Percentiles rank a stretch among this genome's conserved stretches.
These are phyloP conservation scores for Casuarina glauca DNA, from an alignment of 306 rosid genomes.

Conservation along the genomic window DNA sequence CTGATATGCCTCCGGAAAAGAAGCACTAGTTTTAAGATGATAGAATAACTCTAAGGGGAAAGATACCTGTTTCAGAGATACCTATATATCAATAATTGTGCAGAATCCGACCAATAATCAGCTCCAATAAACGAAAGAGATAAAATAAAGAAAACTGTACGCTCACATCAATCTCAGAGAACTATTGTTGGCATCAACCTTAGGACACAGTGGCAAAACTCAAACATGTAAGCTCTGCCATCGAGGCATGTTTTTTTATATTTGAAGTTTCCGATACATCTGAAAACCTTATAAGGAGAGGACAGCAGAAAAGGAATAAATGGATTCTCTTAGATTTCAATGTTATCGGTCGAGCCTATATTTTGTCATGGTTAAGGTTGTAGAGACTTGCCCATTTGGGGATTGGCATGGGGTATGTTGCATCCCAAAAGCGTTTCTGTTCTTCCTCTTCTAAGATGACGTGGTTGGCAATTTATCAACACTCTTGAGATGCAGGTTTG, in stretches of 20 bases:
- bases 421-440: background rate
- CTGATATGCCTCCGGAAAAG: background rate
- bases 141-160: background rate
- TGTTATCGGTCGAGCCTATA: background rate
- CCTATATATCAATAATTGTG: background rate
- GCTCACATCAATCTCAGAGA: background rate
- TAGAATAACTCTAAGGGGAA: background rate
- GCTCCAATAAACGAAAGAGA: background rate
- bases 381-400: background rate
- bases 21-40: background rate
- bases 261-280: background rate
- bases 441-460: background rate
- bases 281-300: background rate
- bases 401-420: background rate
- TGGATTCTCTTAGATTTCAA: background rate
- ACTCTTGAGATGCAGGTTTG: background rate
- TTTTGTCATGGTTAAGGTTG: background rate
- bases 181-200: no score
- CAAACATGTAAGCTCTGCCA: background rate
- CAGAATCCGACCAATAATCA: background rate
- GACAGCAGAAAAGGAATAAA: background rate
- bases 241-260: background rate
- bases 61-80: background rate
- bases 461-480: background rate
- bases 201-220: background rate